Conservation (phyloP, 371 early-diverging fungal species). For the Astathelohania contejeani region DNA sequence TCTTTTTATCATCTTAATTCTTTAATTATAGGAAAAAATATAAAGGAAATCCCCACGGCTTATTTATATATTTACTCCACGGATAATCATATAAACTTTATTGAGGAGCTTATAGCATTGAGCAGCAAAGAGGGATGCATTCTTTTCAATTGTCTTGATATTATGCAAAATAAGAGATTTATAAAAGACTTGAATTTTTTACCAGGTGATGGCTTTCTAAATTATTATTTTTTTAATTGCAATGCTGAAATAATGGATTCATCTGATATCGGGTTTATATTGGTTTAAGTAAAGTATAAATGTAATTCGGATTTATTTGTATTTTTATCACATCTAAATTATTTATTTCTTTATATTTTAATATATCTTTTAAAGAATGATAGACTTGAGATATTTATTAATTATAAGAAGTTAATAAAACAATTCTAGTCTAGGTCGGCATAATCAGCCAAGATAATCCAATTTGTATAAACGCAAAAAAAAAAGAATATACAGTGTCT, state of each 20-base stretch:
- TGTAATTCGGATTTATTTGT: no score
- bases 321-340: no score
- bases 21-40: slow-evolving; percentile 7
- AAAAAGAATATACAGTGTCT: no score
- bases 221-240: background rate
- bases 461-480: no score
- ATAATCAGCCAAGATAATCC: no score
- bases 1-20: slow-evolving; percentile 43
- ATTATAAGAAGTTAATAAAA: no score
- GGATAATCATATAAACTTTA: background rate
- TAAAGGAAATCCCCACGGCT: background rate
- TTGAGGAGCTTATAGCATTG: background rate
- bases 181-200: background rate
- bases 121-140: background rate
- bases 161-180: background rate
- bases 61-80: background rate
- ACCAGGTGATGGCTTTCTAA: background rate
- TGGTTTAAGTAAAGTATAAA: no score
- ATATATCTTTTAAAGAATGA: no score
- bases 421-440: no score
- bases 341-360: no score
- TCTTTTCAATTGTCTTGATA: background rate
- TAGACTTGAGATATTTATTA: no score
- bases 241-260: background rate
- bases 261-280: no score